phyloP scores from a whole-genome alignment of 495 filamentous ascomycete species.

The Parachaetomium inaequale region DNA sequence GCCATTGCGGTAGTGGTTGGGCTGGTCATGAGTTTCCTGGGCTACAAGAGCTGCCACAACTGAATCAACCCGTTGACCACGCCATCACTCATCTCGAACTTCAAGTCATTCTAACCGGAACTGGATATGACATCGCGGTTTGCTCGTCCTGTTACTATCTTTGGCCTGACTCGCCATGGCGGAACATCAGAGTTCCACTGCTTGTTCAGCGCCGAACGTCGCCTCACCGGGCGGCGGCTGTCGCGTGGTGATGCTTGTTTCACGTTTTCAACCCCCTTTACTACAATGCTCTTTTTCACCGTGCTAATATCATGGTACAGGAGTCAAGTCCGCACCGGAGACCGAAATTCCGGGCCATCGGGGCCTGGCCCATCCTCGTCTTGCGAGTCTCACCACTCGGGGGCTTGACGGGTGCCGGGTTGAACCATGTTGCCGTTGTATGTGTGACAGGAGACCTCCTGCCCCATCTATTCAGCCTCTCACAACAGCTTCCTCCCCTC shows the following conservation, averaged over 20 bases:
- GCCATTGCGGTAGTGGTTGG: background rate
- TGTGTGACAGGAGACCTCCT: background rate
- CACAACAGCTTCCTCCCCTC: background rate
- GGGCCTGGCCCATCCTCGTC: background rate
- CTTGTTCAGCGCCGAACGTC: too few relatives aligned
- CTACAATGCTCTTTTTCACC: background rate
- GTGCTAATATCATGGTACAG: background rate
- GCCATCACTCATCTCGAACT: background rate
- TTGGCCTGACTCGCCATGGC: too few relatives aligned
- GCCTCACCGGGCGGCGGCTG: too few relatives aligned
- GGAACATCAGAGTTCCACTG: too few relatives aligned
- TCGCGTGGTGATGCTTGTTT: too few relatives aligned
- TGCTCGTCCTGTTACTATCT: too few relatives aligned
- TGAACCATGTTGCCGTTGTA: background rate
- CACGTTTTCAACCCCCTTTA: too few relatives aligned
- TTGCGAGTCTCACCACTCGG: background rate
- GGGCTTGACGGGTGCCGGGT: background rate
- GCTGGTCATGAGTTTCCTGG: background rate
- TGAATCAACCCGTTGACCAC: background rate
- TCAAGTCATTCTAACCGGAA: too few relatives aligned
- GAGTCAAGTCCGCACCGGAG: too few relatives aligned
- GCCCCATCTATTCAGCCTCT: background rate
- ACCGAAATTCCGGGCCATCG: too few relatives aligned
- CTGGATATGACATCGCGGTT: too few relatives aligned
- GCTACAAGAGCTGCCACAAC: background rate